phyloP scores from a whole-genome alignment of 2,329 filamentous ascomycete genomes.

The Emericellopsis cladophorae region DNA sequence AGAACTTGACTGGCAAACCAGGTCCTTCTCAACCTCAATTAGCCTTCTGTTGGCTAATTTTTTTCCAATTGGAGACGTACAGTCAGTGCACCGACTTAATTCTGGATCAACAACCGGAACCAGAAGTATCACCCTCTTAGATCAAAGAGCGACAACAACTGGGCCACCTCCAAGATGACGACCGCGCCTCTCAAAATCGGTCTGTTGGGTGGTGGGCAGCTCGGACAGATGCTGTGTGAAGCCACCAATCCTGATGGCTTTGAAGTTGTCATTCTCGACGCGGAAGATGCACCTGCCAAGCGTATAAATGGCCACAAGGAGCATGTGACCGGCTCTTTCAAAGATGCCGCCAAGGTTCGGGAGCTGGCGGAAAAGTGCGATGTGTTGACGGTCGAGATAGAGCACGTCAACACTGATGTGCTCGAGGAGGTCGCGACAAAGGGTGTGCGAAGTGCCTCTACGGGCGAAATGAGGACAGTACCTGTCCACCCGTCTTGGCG shows the following conservation, averaged over 20 bases:
- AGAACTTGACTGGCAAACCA: too few relatives aligned
- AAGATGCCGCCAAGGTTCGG: constrained; percentile 65
- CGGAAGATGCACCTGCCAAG: constrained; percentile 65
- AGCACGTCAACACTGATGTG: constrained; percentile 85
- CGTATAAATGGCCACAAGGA: constrained; percentile 65
- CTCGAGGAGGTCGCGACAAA: constrained; percentile 67
- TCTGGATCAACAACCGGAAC: too few relatives aligned
- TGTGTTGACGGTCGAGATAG: constrained; percentile 85
- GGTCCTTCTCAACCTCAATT: too few relatives aligned
- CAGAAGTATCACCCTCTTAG: too few relatives aligned
- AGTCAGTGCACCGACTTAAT: too few relatives aligned
- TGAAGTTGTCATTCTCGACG: constrained; percentile 68
- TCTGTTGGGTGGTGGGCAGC: constrained; percentile 52
- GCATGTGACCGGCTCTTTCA: constrained; percentile 81
- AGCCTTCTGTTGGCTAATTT: too few relatives aligned
- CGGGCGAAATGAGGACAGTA: constrained; percentile 31
- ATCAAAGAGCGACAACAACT: too few relatives aligned
- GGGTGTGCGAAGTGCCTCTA: constrained; percentile 40
- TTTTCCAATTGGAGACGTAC: too few relatives aligned
- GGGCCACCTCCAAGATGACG: background rate
- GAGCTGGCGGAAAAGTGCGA: constrained; percentile 67
- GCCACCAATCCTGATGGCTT: constrained; percentile 66
- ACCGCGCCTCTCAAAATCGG: constrained; percentile 21
- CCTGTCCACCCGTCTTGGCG: constrained; percentile 71
- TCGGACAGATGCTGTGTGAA: constrained; percentile 90